Conservation (phyloP, 768 basidiomycete species). For the Pisolithus tinctorius region DNA sequence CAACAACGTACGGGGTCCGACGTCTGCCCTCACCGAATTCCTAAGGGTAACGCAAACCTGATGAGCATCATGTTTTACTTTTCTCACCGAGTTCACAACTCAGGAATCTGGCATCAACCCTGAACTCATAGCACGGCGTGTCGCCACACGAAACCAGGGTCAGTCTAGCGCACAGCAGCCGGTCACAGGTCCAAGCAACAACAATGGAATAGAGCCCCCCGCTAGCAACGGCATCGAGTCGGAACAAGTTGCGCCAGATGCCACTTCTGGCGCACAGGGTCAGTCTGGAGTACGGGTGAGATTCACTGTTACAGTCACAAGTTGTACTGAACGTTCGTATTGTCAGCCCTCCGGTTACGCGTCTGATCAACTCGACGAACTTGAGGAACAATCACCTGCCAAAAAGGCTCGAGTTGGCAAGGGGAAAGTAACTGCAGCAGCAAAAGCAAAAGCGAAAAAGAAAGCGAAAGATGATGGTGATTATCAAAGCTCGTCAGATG, state of each 20-base stretch:
- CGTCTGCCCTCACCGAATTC: slow-evolving; percentile 79
- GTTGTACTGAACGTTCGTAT: neutral
- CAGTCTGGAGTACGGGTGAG: too few species aligned
- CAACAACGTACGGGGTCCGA: slow-evolving; percentile 72
- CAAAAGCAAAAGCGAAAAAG: slow-evolving; percentile 34
- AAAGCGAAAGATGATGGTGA: slow-evolving; percentile 40
- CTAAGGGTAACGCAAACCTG: slow-evolving; percentile 41
- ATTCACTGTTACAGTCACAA: neutral
- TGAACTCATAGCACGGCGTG: slow-evolving; percentile 33
- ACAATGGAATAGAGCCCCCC: slow-evolving; percentile 3
- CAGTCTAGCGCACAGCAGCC: slow-evolving; percentile 27
- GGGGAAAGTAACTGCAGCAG: slow-evolving; percentile 29
- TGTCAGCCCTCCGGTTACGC: slow-evolving; percentile 40
- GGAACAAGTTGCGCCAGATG: slow-evolving; percentile 4
- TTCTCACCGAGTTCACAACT: neutral
- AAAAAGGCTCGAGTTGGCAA: slow-evolving; percentile 57
- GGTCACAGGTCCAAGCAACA: slow-evolving; percentile 41
- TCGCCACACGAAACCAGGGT: slow-evolving; percentile 22
- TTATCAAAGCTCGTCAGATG: slow-evolving; percentile 50
- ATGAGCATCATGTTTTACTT: neutral
- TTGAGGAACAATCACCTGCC: slow-evolving; percentile 34
- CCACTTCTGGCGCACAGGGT: neutral
- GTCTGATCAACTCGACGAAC: slow-evolving; percentile 73
- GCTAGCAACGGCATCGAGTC: slow-evolving; percentile 4
- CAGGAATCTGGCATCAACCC: slow-evolving; percentile 51